Evolutionary conservation across 305 asterid genomes (phyloP).

Genomic region (Solanum aculeatissimum): DNA sequence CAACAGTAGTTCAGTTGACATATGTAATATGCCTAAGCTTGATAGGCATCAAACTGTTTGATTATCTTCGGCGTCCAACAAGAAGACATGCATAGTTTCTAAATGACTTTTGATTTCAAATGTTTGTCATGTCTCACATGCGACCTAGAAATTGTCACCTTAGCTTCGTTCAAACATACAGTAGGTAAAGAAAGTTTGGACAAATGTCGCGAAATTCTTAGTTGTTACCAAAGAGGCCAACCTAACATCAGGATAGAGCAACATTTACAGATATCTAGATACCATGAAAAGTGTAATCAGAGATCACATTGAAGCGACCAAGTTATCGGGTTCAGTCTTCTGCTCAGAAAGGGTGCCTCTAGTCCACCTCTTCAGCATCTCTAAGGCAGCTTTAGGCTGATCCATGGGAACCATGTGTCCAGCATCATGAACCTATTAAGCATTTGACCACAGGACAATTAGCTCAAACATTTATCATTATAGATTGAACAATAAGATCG

Average conservation of each 20-base stretch:
- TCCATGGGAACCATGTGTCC: slow-evolving; percentile 99
- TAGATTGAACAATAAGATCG: not conserved
- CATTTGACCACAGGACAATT: not conserved
- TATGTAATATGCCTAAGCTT: not conserved
- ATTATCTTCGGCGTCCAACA: too few relatives aligned
- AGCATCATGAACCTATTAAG: slow-evolving; percentile 66
- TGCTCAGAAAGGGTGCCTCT: slow-evolving; percentile 41
- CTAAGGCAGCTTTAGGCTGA: slow-evolving; percentile 75
- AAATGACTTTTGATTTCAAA: not conserved
- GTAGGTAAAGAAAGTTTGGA: not conserved
- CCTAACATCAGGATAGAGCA: not conserved
- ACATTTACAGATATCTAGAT: not conserved
- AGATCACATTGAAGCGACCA: slow-evolving; percentile 60
- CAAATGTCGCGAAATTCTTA: not conserved
- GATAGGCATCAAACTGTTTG: not conserved
- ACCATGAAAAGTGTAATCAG: not conserved
- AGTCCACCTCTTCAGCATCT: slow-evolving; percentile 85
- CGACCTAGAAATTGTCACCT: not conserved
- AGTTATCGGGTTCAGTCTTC: slow-evolving; percentile 10
- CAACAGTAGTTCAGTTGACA: not conserved
- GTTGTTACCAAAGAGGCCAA: not conserved
- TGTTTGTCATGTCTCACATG: not conserved
- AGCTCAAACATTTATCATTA: not conserved
- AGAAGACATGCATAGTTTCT: not conserved
- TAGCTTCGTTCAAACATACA: not conserved